Conservation (phyloP, 345 rosid species). For the thale cress (Arabidopsis thaliana) region DNA sequence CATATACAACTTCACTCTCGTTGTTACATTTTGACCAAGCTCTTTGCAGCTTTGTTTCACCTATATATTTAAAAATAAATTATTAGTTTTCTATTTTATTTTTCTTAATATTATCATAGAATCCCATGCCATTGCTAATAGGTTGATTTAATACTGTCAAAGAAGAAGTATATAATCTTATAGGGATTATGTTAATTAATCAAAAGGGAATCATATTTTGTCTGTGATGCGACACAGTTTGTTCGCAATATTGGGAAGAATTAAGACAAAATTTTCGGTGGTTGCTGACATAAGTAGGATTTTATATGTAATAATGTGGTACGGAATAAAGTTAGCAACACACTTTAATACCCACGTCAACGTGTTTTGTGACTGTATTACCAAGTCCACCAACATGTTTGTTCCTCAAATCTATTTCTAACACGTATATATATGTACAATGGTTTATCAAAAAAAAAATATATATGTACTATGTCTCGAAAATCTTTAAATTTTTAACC, state of each 20-base stretch:
- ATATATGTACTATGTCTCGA: background rate
- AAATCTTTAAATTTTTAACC: background rate
- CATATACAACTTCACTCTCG: slow-evolving; percentile 66
- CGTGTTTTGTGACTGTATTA: slow-evolving; percentile 43
- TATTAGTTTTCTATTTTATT: background rate
- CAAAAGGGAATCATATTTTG: slow-evolving; percentile 33
- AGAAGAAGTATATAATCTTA: background rate
- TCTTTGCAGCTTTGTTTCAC: slow-evolving; percentile 59
- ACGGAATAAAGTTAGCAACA: slow-evolving; percentile 47
- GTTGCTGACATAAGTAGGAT: slow-evolving; percentile 36
- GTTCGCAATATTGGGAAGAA: slow-evolving; percentile 41
- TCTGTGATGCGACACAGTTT: slow-evolving; percentile 45
- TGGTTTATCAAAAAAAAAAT: too few species aligned
- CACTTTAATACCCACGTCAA: slow-evolving; percentile 38
- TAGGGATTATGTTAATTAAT: background rate
- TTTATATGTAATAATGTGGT: slow-evolving; percentile 33
- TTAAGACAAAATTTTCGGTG: slow-evolving; percentile 35
- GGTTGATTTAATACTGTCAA: slow-evolving; percentile 15
- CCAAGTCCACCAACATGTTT: slow-evolving; percentile 26
- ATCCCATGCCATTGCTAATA: slow-evolving; percentile 33
- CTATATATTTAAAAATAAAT: slow-evolving; percentile 42
- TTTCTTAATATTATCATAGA: slow-evolving; percentile 16
- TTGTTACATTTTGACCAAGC: slow-evolving; percentile 59
- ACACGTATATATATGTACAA: slow-evolving; percentile 1
- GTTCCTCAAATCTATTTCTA: slow-evolving; percentile 10